Evolutionary conservation across 352 stramenopile species (phyloP), one percentile per base, ranked within the genome.

Genomic region (Pythium guiyangense): DNA sequence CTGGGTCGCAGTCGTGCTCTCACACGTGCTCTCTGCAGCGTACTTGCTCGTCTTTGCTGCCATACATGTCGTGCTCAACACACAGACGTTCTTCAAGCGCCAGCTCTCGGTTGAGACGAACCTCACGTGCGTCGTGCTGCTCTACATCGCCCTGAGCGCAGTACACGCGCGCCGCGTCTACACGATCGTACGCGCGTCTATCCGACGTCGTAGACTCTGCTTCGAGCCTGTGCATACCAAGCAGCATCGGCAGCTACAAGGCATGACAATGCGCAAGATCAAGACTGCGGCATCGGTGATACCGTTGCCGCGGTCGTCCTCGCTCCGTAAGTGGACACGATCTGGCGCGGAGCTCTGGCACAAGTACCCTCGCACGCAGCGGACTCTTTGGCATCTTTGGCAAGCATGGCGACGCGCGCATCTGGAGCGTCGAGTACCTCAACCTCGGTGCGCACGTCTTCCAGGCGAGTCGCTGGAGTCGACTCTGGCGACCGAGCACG

Each of bases 391-490:
- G 52, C 2, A 59, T 59, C 42, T 59, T 59, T 17, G 43, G 52
- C 6, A 17, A 34, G 43, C 43, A 59, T 43, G 52, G 52, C 42
- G 43, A 59, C 52, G 25, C 44, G 14, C 29, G 52, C 3, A 45
- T 51, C 43, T 59, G 52, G 52, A 22, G 43, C 29, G 29, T 59
- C 43, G 52, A 59, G 29, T 59, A 27, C 42, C 52, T 59, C 43
- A 59, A 59, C 29, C 52, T 59, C 18, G 43, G 20, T 2, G 43
- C 52, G n/a, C 52, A 59, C 20, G 14, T 59, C 42, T 35, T 59
- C 14, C 52, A 59, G 29, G 52, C 26, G 6, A 45, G 12, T 25
- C 52, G 52, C 43, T 59, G 52, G 43, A 52, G 52, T 2, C 12
- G 22, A 1, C 18, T 59, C n/a, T 22, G n/a, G 6, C 52, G 42